Evolutionary conservation across 78 protist species (phyloP).

Genomic region (Corallochytrium limacisporum): DNA sequence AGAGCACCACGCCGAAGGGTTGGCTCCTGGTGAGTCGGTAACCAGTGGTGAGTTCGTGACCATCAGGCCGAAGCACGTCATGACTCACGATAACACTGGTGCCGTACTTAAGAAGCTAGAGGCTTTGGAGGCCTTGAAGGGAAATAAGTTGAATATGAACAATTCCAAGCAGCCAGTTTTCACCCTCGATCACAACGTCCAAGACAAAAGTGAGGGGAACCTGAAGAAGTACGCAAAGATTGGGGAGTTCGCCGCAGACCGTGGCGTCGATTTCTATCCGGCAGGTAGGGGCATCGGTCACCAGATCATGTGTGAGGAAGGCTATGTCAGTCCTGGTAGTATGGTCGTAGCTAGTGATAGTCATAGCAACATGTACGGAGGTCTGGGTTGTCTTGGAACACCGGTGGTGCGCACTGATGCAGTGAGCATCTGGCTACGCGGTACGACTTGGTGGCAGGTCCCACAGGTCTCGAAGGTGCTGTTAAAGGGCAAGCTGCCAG

Average conservation of each 20-base stretch:
- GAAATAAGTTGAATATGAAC: background rate
- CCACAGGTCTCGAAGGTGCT: slow-evolving; percentile 12
- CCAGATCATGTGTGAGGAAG: slow-evolving; percentile 56
- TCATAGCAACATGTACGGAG: slow-evolving; percentile 68
- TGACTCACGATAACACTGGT: slow-evolving; percentile 29
- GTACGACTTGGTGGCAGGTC: slow-evolving; percentile 57
- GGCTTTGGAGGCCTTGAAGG: background rate
- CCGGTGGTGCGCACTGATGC: slow-evolving; percentile 68
- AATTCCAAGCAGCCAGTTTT: slow-evolving; percentile 32
- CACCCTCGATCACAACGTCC: slow-evolving; percentile 57
- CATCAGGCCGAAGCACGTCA: background rate
- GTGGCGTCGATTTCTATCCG: slow-evolving; percentile 25
- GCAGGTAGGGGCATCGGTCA: slow-evolving; percentile 66
- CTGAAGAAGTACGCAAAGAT: slow-evolving; percentile 33
- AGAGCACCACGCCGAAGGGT: background rate
- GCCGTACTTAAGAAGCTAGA: slow-evolving; percentile 12
- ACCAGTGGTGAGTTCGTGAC: slow-evolving; percentile 4
- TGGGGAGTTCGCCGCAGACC: slow-evolving; percentile 18
- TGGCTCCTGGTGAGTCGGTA: background rate
- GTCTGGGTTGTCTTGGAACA: slow-evolving; percentile 51
- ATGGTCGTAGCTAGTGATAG: slow-evolving; percentile 54
- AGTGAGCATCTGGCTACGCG: slow-evolving; percentile 54
- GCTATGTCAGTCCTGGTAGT: slow-evolving; percentile 31
- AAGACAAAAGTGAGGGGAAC: slow-evolving; percentile 27
- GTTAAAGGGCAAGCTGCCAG: slow-evolving; percentile 16